Percentiles rank a stretch among this genome's conserved stretches.
Evolutionary conservation across 2,329 filamentous ascomycete genomes (phyloP).

Genomic region (Geoglossum cookeanum): DNA sequence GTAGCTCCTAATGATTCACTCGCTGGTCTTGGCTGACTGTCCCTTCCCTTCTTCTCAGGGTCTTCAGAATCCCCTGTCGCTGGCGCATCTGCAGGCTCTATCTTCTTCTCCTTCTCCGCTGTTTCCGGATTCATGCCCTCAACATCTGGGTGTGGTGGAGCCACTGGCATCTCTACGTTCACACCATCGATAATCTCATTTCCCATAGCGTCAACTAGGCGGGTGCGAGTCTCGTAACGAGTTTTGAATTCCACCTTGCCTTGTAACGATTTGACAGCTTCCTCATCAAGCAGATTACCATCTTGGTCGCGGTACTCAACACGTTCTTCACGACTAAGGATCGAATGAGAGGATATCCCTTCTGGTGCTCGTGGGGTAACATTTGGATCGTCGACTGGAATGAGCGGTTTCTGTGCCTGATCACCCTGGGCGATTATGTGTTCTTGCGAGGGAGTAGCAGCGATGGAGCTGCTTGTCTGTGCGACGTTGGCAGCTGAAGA

Average conservation of each 20-base stretch:
- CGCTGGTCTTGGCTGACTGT: slow-evolving; percentile 24
- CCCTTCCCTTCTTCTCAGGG: slow-evolving; percentile 33
- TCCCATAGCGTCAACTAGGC: slow-evolving; percentile 59
- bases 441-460: not conserved
- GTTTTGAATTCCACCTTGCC: slow-evolving; percentile 95
- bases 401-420: slow-evolving; percentile 2
- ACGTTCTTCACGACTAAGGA: slow-evolving; percentile 49
- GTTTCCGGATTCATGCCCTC: slow-evolving; percentile 43
- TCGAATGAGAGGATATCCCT: not conserved
- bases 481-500: slow-evolving; percentile 1
- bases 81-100: slow-evolving; percentile 21
- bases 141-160: slow-evolving; percentile 21
- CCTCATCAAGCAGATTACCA: slow-evolving; percentile 69
- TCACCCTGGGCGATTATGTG: not conserved
- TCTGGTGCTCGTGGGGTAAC: slow-evolving; percentile 18
- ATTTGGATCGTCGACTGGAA: slow-evolving; percentile 13
- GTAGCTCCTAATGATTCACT: slow-evolving; percentile 42
- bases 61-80: slow-evolving; percentile 24
- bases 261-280: slow-evolving; percentile 65
- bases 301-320: slow-evolving; percentile 91
- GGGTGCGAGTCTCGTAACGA: slow-evolving; percentile 83
- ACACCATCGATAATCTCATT: slow-evolving; percentile 24
- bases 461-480: slow-evolving; percentile 6
- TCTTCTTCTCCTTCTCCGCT: slow-evolving; percentile 20
- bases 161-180: slow-evolving; percentile 12